These are phyloP conservation scores for Rhypophila decipiens DNA, from an alignment of 495 filamentous ascomycete species.

Conservation along the genomic window DNA sequence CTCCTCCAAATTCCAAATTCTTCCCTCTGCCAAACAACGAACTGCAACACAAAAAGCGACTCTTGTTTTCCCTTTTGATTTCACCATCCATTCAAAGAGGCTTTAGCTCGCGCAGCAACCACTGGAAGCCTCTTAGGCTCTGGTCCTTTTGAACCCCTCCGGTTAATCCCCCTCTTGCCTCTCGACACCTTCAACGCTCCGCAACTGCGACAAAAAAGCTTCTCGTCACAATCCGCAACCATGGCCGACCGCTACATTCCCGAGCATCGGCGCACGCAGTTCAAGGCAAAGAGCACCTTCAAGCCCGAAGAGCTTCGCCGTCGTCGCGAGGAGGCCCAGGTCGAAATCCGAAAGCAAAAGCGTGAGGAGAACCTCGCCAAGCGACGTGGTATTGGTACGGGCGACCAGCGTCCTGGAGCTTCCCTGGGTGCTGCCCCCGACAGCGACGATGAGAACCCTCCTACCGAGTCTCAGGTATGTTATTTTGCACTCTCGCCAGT, in stretches of 20 bases:
- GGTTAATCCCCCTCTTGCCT: conserved; percentile 23
- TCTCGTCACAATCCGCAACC: conserved; percentile 37
- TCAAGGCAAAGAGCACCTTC: conserved; percentile 98
- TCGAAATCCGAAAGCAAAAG: conserved; percentile 97
- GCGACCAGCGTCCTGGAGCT: conserved; percentile 76
- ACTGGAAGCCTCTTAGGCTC: no score
- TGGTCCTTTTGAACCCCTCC: conserved; percentile 6
- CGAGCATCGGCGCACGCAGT: conserved; percentile 97
- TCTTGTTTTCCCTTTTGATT: no score
- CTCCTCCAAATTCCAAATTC: conserved; percentile 30
- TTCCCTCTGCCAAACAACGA: conserved; percentile 30
- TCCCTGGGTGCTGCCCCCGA: conserved; percentile 81
- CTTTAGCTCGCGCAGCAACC: no score
- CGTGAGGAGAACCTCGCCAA: conserved; percentile 98
- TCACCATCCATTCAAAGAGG: no score
- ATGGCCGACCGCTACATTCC: conserved; percentile 99
- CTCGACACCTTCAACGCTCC: conserved; percentile 25
- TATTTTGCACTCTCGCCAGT: conserved; percentile 8
- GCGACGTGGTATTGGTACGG: conserved; percentile 80
- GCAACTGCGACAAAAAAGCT: conserved; percentile 20
- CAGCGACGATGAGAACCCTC: conserved; percentile 92
- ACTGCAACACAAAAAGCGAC: background rate
- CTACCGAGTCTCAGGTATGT: conserved; percentile 94
- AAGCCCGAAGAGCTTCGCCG: conserved; percentile 97
- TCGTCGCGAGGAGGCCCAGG: conserved; percentile 97